Evolutionary conservation across 306 rosid genomes (phyloP).

Genomic region (Dryas octopetala): DNA sequence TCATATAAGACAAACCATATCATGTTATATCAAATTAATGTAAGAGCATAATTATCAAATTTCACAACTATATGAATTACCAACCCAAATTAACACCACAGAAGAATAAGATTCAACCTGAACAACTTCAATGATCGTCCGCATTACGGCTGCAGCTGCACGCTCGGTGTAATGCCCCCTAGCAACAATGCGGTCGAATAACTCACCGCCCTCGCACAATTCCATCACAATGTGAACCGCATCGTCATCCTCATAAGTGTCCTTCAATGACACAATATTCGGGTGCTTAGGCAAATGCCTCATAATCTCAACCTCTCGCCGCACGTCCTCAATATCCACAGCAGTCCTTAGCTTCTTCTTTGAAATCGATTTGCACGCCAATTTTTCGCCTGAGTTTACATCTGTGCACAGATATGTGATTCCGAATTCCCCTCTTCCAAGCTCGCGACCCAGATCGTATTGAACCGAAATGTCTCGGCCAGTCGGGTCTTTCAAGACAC

Average conservation of each 20-base stretch:
- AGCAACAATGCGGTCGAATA: slow-evolving; percentile 62
- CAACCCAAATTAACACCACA: slow-evolving; percentile 3
- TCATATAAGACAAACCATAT: background rate
- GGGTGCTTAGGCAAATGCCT: slow-evolving; percentile 45
- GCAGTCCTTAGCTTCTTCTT: slow-evolving; percentile 62
- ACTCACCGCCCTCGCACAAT: slow-evolving; percentile 58
- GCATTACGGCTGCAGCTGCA: slow-evolving; percentile 56
- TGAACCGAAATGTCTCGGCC: slow-evolving; percentile 41
- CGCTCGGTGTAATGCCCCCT: slow-evolving; percentile 66
- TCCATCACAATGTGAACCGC: slow-evolving; percentile 66
- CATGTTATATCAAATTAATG: background rate
- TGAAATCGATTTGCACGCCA: slow-evolving; percentile 61
- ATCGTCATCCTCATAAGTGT: slow-evolving; percentile 51
- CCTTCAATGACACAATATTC: slow-evolving; percentile 47
- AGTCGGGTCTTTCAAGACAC: slow-evolving; percentile 49
- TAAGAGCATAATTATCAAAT: background rate
- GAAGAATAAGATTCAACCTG: slow-evolving; percentile 29
- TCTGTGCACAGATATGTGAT: slow-evolving; percentile 53
- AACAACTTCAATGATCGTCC: slow-evolving; percentile 58
- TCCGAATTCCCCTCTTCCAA: slow-evolving; percentile 63
- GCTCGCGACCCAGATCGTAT: slow-evolving; percentile 56
- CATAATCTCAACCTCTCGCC: slow-evolving; percentile 62
- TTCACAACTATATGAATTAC: background rate
- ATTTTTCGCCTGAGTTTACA: slow-evolving; percentile 32
- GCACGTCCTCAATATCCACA: slow-evolving; percentile 56